Conservation (phyloP, 2,329 filamentous ascomycete species). For the Trematosphaeria pertusa region DNA sequence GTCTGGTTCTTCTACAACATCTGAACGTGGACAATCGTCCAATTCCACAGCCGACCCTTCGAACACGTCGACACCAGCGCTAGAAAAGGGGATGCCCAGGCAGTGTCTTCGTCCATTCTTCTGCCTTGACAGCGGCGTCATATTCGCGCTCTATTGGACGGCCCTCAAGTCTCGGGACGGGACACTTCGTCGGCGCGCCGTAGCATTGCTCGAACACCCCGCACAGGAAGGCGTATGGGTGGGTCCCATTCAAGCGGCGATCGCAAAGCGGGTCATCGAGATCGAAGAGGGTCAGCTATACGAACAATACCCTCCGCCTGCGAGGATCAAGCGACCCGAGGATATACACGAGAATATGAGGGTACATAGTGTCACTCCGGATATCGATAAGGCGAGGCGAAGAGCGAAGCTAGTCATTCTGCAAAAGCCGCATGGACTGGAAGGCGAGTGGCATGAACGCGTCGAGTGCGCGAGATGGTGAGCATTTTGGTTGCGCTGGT, state of each 20-base stretch:
- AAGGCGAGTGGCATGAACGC: constrained; percentile 16
- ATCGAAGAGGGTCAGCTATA: constrained; percentile 19
- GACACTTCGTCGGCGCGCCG: constrained; percentile 15
- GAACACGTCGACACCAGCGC: not conserved
- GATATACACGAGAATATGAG: constrained; percentile 16
- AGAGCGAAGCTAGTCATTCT: constrained; percentile 9
- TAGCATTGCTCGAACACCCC: constrained; percentile 14
- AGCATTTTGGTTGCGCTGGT: too few relatives aligned
- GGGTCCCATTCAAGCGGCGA: constrained; percentile 16
- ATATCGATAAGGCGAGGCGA: constrained; percentile 10
- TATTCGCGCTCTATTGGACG: constrained; percentile 19
- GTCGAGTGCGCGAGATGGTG: constrained; percentile 23
- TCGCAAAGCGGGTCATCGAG: constrained; percentile 20
- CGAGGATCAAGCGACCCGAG: constrained; percentile 4
- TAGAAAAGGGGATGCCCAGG: not conserved
- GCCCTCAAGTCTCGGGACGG: constrained; percentile 20
- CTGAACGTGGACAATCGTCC: too few relatives aligned
- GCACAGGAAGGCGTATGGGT: constrained; percentile 19
- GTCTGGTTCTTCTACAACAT: constrained; percentile 4
- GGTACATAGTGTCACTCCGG: constrained; percentile 15
- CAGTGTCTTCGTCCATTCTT: constrained; percentile 9
- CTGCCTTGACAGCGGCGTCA: constrained; percentile 19
- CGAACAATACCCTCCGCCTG: constrained; percentile 6
- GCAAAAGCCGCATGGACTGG: constrained; percentile 7
- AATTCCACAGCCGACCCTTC: not conserved